phyloP scores from a whole-genome alignment of 139 green algal species.

The Edaphochlamys debaryana region DNA sequence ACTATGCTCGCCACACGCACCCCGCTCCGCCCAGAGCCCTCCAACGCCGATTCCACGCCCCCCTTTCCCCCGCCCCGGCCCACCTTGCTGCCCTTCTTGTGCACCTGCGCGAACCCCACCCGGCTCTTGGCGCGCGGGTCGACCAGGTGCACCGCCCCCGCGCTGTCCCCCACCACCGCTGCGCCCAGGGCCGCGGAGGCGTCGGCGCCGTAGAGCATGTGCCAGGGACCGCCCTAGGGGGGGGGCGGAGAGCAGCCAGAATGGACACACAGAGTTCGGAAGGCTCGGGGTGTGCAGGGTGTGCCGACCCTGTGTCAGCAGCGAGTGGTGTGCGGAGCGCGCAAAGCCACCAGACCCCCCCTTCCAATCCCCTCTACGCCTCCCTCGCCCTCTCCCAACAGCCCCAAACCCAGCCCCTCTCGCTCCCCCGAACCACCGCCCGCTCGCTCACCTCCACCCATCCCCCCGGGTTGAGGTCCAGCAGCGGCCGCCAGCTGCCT shows the following conservation, averaged over 20 bases:
- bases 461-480: slow-evolving; percentile 80
- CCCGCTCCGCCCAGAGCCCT: too few relatives aligned
- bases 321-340: too few relatives aligned
- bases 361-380: too few relatives aligned
- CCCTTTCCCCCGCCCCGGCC: too few relatives aligned
- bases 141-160: slow-evolving; percentile 69
- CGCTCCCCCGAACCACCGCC: not conserved
- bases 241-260: too few relatives aligned
- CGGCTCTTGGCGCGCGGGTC: slow-evolving; percentile 50
- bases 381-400: too few relatives aligned
- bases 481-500: slow-evolving; percentile 56
- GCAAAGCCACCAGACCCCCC: too few relatives aligned
- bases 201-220: slow-evolving; percentile 74
- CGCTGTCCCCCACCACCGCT: slow-evolving; percentile 74
- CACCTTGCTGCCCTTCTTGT: slow-evolving; percentile 53
- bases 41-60: too few relatives aligned
- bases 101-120: slow-evolving; percentile 28
- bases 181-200: slow-evolving; percentile 30
- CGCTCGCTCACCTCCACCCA: slow-evolving; percentile 20
- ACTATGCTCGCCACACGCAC: too few relatives aligned
- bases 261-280: too few relatives aligned
- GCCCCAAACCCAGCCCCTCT: not conserved
- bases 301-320: too few relatives aligned
- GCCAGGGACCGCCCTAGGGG: slow-evolving; percentile 66
- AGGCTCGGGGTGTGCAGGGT: too few relatives aligned